phyloP scores from a whole-genome alignment of 352 stramenopile genomes.

The Pythium rishiriense region DNA sequence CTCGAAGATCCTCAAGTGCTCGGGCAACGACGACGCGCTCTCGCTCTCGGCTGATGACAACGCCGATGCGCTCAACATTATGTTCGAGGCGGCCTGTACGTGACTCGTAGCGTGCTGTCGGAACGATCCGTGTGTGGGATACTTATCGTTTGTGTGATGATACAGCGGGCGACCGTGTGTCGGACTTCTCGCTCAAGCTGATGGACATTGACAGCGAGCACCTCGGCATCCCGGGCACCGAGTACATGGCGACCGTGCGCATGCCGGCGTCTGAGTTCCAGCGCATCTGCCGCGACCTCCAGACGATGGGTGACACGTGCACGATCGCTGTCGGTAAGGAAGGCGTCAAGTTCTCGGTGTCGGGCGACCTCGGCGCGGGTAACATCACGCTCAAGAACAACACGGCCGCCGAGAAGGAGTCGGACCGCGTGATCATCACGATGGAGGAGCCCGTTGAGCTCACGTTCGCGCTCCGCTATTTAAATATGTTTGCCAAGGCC shows the following conservation, averaged over 20 bases:
- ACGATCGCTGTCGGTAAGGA: conserved; percentile 97
- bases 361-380: conserved; percentile 95
- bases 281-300: conserved; percentile 97
- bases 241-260: conserved; percentile 95
- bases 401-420: conserved; percentile 85
- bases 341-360: conserved; percentile 97
- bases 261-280: conserved; percentile 98
- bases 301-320: conserved; percentile 98
- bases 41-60: conserved; percentile 99
- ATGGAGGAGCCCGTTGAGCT: conserved; percentile 99
- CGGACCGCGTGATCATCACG: conserved; percentile 94
- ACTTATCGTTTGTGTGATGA: conserved; percentile 1
- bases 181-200: conserved; percentile 98
- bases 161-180: conserved; percentile 89
- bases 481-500: conserved; percentile 99
- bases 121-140: neutral
- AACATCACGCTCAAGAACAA: conserved; percentile 95
- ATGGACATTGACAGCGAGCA: conserved; percentile 99
- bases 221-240: conserved; percentile 97
- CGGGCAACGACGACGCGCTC: conserved; percentile 97
- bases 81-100: conserved; percentile 96
- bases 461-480: conserved; percentile 98
- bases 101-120: neutral
- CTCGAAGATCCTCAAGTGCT: conserved; percentile 99
- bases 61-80: conserved; percentile 94